Base-by-base conservation (phyloP, 2,329 filamentous ascomycete species). In the Blastomyces parvus region DNA sequence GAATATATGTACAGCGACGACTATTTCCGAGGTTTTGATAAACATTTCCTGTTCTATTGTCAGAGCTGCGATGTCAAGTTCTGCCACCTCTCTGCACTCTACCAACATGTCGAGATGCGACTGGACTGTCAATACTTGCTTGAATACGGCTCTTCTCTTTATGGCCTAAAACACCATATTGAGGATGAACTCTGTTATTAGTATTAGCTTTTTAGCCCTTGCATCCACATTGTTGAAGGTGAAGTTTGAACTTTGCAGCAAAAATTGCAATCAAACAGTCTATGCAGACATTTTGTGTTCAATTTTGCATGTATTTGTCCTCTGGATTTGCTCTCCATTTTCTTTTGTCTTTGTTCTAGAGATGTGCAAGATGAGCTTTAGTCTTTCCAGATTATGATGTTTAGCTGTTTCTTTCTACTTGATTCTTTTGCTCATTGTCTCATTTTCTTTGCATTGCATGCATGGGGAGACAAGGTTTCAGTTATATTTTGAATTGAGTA, bases 91-190 rank as follows among this genome's bases (percentile, higher is more conserved):
- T 68, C 67, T 33, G 66, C 57, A n/a, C 59, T 71, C 40, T 67
- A 65, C 58, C 69, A 71, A 55, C 70, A 71, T 61, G 66, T 64
- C 11, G 68, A 70, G 40, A 68, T 56, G 33, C 56, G 40, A 13
- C 62, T 42, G 11, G 36, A 25, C 3, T 65, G 61, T 48, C 62
- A 30, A 7, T 11, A 30, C 27, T 46, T 55, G 8, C 33, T 42
- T 33, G 5, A 30, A 2, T 1, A 40, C 19, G 13, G 2, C 8
- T 13, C 14, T 33, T 48, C 11, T 36, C 40, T 59, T 46, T 13
- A 36, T 13, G 9, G 0, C 3, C 58, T 59, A 30, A 17, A 25
- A 22, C 1, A 8, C 5, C 9, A 61, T 22, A 8, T 58, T 36
- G 5, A 36, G 14, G 6, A 19, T 40, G 11, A 14, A 22, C 42